phyloP scores from a whole-genome alignment of 163 green algal genomes.

The Chlamydomonas reinhardtii region DNA sequence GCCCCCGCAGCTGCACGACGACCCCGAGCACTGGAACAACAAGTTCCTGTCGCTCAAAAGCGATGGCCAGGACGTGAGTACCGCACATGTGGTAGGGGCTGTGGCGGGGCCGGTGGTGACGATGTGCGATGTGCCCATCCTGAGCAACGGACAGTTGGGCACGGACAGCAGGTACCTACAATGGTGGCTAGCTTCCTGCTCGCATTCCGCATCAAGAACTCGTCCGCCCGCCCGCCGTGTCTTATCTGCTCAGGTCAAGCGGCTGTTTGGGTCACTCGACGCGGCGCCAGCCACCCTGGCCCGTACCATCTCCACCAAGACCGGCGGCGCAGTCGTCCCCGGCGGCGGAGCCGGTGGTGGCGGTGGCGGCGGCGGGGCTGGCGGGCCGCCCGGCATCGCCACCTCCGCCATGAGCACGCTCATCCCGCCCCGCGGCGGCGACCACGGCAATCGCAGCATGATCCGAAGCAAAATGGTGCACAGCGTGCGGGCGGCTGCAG shows the following conservation, averaged over 20 bases:
- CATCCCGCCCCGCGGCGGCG: not conserved
- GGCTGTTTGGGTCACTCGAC: no score
- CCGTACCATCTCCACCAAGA: not conserved
- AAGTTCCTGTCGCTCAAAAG: slow-evolving; percentile 29
- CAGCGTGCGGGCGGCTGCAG: slow-evolving; percentile 14
- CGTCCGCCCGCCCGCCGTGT: not conserved
- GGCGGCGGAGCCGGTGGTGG: no score
- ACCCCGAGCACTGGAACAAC: slow-evolving; percentile 39
- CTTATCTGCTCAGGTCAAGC: not conserved
- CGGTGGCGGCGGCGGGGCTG: no score
- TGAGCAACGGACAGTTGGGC: no score
- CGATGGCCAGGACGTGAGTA: slow-evolving; percentile 12
- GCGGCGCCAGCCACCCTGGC: no score
- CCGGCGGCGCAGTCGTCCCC: not conserved
- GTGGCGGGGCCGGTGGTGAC: no score
- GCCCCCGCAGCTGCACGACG: slow-evolving; percentile 17
- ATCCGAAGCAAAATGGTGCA: not conserved
- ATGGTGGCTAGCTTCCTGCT: not conserved
- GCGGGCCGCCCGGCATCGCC: not conserved
- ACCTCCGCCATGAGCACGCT: not conserved
- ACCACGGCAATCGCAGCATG: not conserved
- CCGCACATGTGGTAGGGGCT: not conserved
- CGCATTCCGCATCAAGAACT: not conserved
- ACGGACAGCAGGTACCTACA: no score
- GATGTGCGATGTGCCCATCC: no score